phyloP scores from a whole-genome alignment of 2,329 filamentous ascomycete species.

The Penicillium glabrum region DNA sequence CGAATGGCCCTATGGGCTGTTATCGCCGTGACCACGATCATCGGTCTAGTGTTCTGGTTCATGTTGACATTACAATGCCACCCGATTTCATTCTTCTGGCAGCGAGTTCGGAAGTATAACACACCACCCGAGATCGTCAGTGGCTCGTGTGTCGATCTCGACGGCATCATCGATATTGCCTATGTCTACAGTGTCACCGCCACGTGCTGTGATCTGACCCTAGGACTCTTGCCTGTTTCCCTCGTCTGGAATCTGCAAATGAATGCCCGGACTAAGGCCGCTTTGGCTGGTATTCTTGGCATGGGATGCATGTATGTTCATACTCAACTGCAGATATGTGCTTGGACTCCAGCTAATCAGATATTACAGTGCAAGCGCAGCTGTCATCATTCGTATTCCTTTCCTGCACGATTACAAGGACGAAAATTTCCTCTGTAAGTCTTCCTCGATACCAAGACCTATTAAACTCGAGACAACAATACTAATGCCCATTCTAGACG shows the following conservation, averaged over 20 bases:
- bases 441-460: neutral
- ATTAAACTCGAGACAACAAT: neutral
- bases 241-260: slow-evolving; percentile 57
- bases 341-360: neutral
- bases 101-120: slow-evolving; percentile 22
- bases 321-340: neutral
- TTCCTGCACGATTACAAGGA: slow-evolving; percentile 35
- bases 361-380: slow-evolving; percentile 33
- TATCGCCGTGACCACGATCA: slow-evolving; percentile 47
- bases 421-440: slow-evolving; percentile 35
- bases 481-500: slow-evolving; percentile 26
- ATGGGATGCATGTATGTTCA: slow-evolving; percentile 54
- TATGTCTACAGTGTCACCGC: slow-evolving; percentile 54
- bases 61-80: slow-evolving; percentile 54
- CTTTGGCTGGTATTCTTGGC: slow-evolving; percentile 54
- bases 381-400: slow-evolving; percentile 38
- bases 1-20: slow-evolving; percentile 29
- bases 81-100: slow-evolving; percentile 56
- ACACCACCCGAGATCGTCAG: neutral
- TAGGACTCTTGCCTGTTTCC: slow-evolving; percentile 55
- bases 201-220: slow-evolving; percentile 51
- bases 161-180: slow-evolving; percentile 53
- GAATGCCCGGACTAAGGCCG: slow-evolving; percentile 51
- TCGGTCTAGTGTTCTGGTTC: slow-evolving; percentile 52
- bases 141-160: slow-evolving; percentile 43